These are phyloP conservation scores for Hymenoscyphus infarciens DNA, from an alignment of 2,329 filamentous ascomycete species.

Conservation along the genomic window DNA sequence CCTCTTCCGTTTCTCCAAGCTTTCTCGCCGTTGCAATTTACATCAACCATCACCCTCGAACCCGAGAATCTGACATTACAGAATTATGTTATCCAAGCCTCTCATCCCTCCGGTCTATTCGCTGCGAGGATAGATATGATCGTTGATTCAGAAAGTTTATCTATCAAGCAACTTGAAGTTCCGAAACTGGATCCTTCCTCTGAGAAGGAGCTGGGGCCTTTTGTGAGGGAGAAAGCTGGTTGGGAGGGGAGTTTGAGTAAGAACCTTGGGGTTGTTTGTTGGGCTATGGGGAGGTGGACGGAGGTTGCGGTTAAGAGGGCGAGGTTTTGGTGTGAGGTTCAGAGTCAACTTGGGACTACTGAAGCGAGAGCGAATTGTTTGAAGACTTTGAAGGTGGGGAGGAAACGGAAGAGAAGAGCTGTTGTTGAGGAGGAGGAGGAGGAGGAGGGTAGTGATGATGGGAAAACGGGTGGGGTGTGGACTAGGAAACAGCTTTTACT, in stretches of 20 bases:
- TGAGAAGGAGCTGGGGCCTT: conserved; percentile 53
- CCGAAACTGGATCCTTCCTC: conserved; percentile 55
- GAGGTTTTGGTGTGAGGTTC: conserved; percentile 57
- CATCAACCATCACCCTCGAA: conserved; percentile 47
- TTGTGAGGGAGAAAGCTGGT: conserved; percentile 37
- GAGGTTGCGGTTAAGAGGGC: conserved; percentile 58
- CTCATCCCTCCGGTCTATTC: conserved; percentile 51
- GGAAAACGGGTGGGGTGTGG: conserved; percentile 23
- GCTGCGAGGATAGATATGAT: conserved; percentile 54
- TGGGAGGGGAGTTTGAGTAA: conserved; percentile 45
- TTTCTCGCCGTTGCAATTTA: conserved; percentile 65
- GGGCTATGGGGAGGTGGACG: conserved; percentile 68
- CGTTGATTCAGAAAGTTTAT: conserved; percentile 51
- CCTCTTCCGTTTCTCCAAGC: conserved; percentile 66
- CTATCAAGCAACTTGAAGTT: conserved; percentile 52
- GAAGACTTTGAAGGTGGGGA: conserved; percentile 19
- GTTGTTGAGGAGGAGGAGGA: conserved; percentile 33
- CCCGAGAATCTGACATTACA: conserved; percentile 41
- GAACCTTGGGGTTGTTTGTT: conserved; percentile 59
- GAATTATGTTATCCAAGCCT: conserved; percentile 51
- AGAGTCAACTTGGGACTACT: conserved; percentile 43
- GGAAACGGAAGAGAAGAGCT: conserved; percentile 21
- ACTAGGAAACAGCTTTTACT: conserved; percentile 48
- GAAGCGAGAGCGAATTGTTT: conserved; percentile 29
- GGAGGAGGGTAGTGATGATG: conserved; percentile 20